Evolutionary conservation across 805 yeast species (phyloP).

Genomic region (Suhomyces vadensis): DNA sequence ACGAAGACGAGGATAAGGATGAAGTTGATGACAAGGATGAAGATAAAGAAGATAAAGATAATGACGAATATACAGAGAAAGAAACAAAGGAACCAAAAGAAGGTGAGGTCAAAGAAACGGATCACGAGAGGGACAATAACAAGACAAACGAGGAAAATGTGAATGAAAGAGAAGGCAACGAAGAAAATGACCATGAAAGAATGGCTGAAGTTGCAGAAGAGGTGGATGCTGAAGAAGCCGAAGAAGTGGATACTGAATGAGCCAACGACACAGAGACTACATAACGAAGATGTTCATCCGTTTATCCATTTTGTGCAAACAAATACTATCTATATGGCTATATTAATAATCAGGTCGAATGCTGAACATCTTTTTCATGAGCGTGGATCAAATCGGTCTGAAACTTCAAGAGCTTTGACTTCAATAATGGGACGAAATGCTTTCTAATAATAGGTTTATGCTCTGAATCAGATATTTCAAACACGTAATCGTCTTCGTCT

Average conservation of each 20-base stretch:
- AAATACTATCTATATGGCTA: slow-evolving; percentile 7
- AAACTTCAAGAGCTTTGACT: slow-evolving; percentile 51
- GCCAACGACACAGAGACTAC: background rate
- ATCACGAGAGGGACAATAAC: background rate
- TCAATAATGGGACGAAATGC: slow-evolving; percentile 53
- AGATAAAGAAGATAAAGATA: background rate
- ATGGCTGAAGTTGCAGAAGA: background rate
- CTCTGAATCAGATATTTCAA: slow-evolving; percentile 43
- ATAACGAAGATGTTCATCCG: background rate
- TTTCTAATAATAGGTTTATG: slow-evolving; percentile 45
- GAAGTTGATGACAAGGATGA: background rate
- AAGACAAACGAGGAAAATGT: background rate
- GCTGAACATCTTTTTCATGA: slow-evolving; percentile 66
- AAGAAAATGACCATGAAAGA: background rate
- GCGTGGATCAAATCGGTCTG: slow-evolving; percentile 62
- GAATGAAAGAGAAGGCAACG: background rate
- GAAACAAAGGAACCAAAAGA: background rate
- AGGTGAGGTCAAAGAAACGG: background rate
- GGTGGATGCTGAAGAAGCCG: background rate
- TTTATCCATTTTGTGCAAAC: background rate
- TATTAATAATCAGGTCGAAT: slow-evolving; percentile 28
- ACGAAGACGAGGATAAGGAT: background rate
- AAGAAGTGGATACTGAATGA: background rate
- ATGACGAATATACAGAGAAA: background rate
- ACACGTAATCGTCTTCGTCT: slow-evolving; percentile 61